Base-by-base conservation (phyloP, 495 filamentous ascomycete species). In the Tuber microsphaerosporum region DNA sequence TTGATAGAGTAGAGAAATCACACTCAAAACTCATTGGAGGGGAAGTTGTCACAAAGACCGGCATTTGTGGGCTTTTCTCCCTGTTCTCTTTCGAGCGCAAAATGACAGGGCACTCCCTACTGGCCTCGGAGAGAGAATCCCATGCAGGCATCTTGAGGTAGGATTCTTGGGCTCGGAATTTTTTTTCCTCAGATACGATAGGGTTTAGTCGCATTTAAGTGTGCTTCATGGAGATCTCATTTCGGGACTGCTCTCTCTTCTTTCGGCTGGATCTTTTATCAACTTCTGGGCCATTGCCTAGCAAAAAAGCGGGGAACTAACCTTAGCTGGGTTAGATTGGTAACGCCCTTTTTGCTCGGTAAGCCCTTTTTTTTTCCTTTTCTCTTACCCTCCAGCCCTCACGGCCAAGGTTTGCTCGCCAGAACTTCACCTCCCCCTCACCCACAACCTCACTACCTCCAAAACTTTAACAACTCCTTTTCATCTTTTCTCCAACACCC, bases 371-470 rank as follows among this genome's bases (percentile, higher is more conserved):
- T 73, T 74, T 74, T 74, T 70, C 76, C 46, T 74, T 79, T 79
- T 79, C 70, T 70, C 51, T 69, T 71, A 61, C 76, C 76, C 77
- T 79, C 76, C 70, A 43, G 75, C 78, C 78, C 76, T 70, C 77
- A 75, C 73, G 73, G 77, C 77, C 31, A 68, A 79, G 73, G 76
- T 75, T 79, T 79, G 76, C 69, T 75, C 77, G 72, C 76, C 72
- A 72, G 39, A 82, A 77, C 83, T 84, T 80, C 76, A 82, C 82
- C 72, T 79, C 73, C 77, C 56, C 56, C 77, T 79, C 76, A 79
- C 77, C 73, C 77, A 79, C 76, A 44, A 34, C 73, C 69, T 70
- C 73, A 39, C 73, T 31, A 74, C 73, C 34, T 65, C 51, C 68
- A 70, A 65, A 65, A 65, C 56, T 65, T 65, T 68, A 44, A 79